These are phyloP conservation scores for Lotmaria passim DNA, from an alignment of 208 protist species.

Conservation along the genomic window DNA sequence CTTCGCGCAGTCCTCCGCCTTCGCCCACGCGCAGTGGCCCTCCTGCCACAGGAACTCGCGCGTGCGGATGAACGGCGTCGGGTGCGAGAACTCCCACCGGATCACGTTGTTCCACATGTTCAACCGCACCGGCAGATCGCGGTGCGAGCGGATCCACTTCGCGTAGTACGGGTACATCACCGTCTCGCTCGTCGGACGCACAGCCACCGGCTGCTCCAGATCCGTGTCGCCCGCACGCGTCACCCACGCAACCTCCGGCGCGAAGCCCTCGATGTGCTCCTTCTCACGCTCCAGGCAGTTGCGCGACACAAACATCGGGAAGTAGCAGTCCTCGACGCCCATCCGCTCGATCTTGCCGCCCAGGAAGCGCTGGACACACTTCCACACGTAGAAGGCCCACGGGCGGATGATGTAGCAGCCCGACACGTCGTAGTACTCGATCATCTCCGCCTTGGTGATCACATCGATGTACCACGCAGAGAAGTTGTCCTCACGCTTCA, in stretches of 20 bases:
- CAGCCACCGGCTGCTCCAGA: constrained; percentile 95
- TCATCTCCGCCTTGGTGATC: constrained; percentile 97
- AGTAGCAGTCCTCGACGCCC: constrained; percentile 95
- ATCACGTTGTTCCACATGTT: constrained; percentile 99
- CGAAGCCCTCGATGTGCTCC: constrained; percentile 99
- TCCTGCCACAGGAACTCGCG: constrained; percentile 99
- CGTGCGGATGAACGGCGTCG: constrained; percentile 98
- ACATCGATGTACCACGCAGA: constrained; percentile 97
- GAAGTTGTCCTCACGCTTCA: constrained; percentile 93
- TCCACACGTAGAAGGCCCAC: constrained; percentile 98
- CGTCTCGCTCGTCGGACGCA: constrained; percentile 99
- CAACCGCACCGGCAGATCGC: constrained; percentile 97
- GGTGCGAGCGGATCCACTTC: constrained; percentile 98
- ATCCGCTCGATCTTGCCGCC: constrained; percentile 89
- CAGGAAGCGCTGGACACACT: constrained; percentile 91
- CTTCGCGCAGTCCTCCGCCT: constrained; percentile 91
- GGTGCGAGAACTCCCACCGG: constrained; percentile 99
- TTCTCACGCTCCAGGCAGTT: constrained; percentile 96
- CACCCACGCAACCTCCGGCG: constrained; percentile 96
- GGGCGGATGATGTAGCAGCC: constrained; percentile 99
- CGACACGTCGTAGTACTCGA: constrained; percentile 99
- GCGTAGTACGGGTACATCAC: constrained; percentile 98
- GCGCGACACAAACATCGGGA: constrained; percentile 98
- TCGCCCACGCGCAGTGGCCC: constrained; percentile 96
- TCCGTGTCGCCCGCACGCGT: constrained; percentile 88